Conservation (phyloP, 495 filamentous ascomycete species). For the Penicillium cinerascens region DNA sequence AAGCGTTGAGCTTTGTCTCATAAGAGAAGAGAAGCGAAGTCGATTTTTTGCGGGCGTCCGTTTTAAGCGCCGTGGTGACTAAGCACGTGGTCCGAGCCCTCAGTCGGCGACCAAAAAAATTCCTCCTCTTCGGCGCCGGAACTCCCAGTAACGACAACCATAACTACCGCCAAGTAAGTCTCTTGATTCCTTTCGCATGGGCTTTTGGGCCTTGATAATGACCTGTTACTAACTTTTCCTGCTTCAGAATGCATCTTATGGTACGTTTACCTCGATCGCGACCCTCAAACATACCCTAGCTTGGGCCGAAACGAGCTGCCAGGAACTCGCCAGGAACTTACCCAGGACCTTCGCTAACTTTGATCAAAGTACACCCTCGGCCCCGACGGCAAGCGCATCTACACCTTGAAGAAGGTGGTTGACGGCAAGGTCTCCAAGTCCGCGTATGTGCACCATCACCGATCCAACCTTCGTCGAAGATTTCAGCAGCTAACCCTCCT, state of each 20-base stretch:
- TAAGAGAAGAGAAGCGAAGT: conserved; percentile 13
- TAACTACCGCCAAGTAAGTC: conserved; percentile 33
- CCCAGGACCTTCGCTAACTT: conserved; percentile 8
- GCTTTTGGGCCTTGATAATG: not conserved
- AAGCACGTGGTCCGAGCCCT: conserved; percentile 24
- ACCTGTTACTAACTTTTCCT: conserved; percentile 15
- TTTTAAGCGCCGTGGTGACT: conserved; percentile 36
- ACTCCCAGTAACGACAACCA: conserved; percentile 3
- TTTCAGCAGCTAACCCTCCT: conserved; percentile 1
- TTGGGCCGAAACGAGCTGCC: not conserved
- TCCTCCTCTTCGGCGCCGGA: conserved; percentile 21
- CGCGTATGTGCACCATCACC: conserved; percentile 39
- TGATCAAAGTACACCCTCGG: conserved; percentile 66
- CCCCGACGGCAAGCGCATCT: conserved; percentile 73
- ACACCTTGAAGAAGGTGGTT: conserved; percentile 62
- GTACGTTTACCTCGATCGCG: conserved; percentile 22
- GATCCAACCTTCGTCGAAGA: not conserved
- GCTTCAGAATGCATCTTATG: conserved; percentile 53
- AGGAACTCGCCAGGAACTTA: not conserved
- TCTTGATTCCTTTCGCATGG: not conserved
- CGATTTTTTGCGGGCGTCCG: conserved; percentile 20
- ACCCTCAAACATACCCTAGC: conserved; percentile 2
- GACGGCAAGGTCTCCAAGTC: conserved; percentile 83
- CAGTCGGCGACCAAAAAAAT: conserved; percentile 30
- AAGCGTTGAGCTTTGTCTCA: conserved; percentile 2